Evolutionary conservation across 768 basidiomycete species (phyloP).

Genomic region (Boletus huronensis): DNA sequence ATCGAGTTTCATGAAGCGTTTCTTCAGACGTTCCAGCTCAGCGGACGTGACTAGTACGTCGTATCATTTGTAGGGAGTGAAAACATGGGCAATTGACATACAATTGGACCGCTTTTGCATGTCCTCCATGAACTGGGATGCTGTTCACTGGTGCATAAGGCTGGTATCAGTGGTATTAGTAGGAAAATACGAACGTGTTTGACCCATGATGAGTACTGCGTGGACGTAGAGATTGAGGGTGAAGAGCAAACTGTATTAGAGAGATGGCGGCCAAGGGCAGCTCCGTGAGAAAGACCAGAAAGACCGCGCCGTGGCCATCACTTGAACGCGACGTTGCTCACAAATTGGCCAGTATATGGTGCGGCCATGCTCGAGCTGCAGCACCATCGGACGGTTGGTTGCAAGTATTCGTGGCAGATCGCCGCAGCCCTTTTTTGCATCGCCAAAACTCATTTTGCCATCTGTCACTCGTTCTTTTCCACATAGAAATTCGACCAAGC

Average conservation of each 20-base stretch:
- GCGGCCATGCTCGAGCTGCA: slow-evolving; percentile 18
- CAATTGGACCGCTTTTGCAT: slow-evolving; percentile 98
- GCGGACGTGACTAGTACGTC: slow-evolving; percentile 75
- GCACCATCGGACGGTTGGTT: slow-evolving; percentile 1
- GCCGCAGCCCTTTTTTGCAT: not conserved
- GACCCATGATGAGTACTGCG: slow-evolving; percentile 57
- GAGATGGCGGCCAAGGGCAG: not conserved
- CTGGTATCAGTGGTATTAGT: not conserved
- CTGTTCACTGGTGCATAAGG: slow-evolving; percentile 36
- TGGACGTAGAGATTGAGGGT: not conserved
- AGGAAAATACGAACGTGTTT: slow-evolving; percentile 60
- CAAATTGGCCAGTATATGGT: slow-evolving; percentile 16
- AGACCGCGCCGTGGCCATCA: no score
- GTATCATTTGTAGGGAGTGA: slow-evolving; percentile 7
- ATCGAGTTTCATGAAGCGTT: slow-evolving; percentile 99
- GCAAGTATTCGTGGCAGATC: slow-evolving; percentile 2
- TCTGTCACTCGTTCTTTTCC: slow-evolving; percentile 17
- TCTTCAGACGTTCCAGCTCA: slow-evolving; percentile 94
- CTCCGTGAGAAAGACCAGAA: slow-evolving; percentile 23
- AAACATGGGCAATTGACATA: slow-evolving; percentile 42
- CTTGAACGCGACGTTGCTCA: not conserved
- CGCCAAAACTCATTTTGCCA: slow-evolving; percentile 7
- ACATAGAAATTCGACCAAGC: slow-evolving; percentile 25
- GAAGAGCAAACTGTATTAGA: not conserved
- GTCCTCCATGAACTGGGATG: slow-evolving; percentile 95